Base-by-base conservation (phyloP, 805 yeast species). In the Trichomonascus vanleenenianus region DNA sequence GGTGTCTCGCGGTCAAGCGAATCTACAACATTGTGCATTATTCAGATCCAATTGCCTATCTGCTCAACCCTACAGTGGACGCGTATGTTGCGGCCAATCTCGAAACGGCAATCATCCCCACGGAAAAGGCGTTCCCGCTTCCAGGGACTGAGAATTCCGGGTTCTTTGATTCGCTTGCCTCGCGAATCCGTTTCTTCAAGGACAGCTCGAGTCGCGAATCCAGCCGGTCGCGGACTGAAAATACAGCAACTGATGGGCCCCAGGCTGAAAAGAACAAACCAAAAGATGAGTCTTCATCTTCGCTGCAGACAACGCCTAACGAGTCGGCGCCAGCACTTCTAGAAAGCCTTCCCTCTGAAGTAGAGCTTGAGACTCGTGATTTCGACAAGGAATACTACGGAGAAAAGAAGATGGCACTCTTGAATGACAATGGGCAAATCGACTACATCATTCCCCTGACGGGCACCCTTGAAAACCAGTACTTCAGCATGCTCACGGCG, bases 11-110 rank as follows among this genome's bases (percentile, higher is more conserved):
- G 25, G 85, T 83, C 51, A 64, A 70, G 2, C 83, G 84, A 56
- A 62, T 85, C 31, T 93, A 85, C 66, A 91, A 91, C 59, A 66
- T 93, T 6, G 83, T 83, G 62, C 95, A 91, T 60, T 84, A 87
- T 1, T 84, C 94, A 55, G 98, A 91, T 60, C 95, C 97, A 1
- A 81, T 93, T 33, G 94, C 94, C 0, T 88, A 85, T 59, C 67
- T 96, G 47, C 66, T 91, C 50, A 96, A 88, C 59, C 96, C 97
- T 1, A 67, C 91, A 38, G 77, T 89, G 6, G 70, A 74, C 50
- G 70, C 64, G 3, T 56, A 56, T 12, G 44, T 50, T 22, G 61
- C 66, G 0, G 45, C 45, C 19, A 45, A 44, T 10, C 47, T 67
- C 9, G 59, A 56, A 37, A 50, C 57, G 2, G 60, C 65, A 5